A percentile compares a stretch with the other conserved stretches of the same genome.
phyloP scores from a whole-genome alignment of 305 asterid genomes.

The Solanum hybrid region DNA sequence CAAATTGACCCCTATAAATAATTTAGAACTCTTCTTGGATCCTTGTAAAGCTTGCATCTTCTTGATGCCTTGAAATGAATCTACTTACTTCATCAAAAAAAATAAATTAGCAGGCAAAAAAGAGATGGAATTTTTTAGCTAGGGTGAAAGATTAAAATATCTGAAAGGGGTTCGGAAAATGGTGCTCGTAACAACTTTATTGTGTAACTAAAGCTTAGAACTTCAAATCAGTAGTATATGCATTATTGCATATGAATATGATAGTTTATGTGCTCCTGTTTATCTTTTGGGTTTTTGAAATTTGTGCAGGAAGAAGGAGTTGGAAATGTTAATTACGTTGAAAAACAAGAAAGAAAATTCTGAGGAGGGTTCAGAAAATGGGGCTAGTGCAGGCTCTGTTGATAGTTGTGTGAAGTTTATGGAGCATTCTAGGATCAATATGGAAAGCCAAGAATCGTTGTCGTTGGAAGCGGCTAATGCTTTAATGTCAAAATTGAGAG shows the following conservation, averaged over 20 bases:
- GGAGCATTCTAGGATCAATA: slow-evolving; percentile 30
- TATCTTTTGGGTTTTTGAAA: not conserved
- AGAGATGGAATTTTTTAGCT: slow-evolving; percentile 51
- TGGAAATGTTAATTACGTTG: slow-evolving; percentile 49
- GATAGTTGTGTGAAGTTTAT: slow-evolving; percentile 32
- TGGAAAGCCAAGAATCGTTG: slow-evolving; percentile 41
- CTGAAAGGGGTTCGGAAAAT: slow-evolving; percentile 22
- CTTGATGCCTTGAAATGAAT: too few species aligned
- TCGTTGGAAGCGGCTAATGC: slow-evolving; percentile 57
- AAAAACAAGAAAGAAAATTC: slow-evolving; percentile 30
- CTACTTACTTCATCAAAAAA: too few species aligned
- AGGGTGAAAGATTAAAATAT: slow-evolving; percentile 34
- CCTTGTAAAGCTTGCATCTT: too few species aligned
- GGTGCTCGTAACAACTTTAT: slow-evolving; percentile 15
- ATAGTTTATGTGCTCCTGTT: not conserved
- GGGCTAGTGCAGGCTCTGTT: slow-evolving; percentile 16
- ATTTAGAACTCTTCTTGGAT: too few species aligned
- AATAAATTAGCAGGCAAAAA: slow-evolving; percentile 32
- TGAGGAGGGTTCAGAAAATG: slow-evolving; percentile 25
- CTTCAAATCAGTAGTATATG: not conserved
- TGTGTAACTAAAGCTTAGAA: not conserved
- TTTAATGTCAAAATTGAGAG: slow-evolving; percentile 47
- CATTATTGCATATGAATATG: not conserved
- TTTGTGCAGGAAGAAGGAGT: slow-evolving; percentile 54
- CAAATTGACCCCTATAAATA: too few species aligned